Evolutionary conservation across 345 rosid genomes (phyloP), one percentile per base, ranked within the genome.

Genomic region (Chamaenerion angustifolium): DNA sequence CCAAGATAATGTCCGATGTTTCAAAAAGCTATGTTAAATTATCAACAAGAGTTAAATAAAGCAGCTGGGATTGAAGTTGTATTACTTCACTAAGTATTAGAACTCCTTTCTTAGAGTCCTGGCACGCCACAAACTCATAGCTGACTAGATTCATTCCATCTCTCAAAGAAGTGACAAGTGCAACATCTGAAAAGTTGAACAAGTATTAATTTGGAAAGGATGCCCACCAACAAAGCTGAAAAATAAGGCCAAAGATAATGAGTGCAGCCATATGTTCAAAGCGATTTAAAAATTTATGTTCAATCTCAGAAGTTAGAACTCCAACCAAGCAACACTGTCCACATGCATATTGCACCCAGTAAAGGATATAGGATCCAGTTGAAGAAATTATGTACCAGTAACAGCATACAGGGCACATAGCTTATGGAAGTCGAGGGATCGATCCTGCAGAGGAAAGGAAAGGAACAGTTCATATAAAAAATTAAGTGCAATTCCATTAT

Each of bases 101-200:
- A 68, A 93, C 99, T 17, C 99, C 99, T 64, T 88, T 93, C 78
- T 93, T 93, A 10, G 77, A 70, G 49, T 77, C 97, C 76, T 93
- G 99, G 75, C 99, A 93, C 46, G 99, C 95, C 54, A 93, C 99
- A 70, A 93, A 93, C 67, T 93, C 99, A 54, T 88, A 93, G 63
- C 96, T 92, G 57, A 92, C 98, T 64, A 92, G 96, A 73, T 92
- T 92, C 98, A 92, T 92, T 61, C 98, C 98, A 65, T 92, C 98
- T 75, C 98, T 79, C 75, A 92, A 59, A 61, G 98, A 92, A 47
- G 98, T 87, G 42, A 92, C 98, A 16, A 92, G 95, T 51, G 96
- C 90, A 52, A 92, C 85, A 79, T 92, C 98, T 92, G 84, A 60
- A 58, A 35, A 42, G 6, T 50, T 27, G 3, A 50, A 48, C 12